These are phyloP conservation scores for Hylodesmum podocarpum DNA, from an alignment of 306 rosid genomes.

Conservation along the genomic window DNA sequence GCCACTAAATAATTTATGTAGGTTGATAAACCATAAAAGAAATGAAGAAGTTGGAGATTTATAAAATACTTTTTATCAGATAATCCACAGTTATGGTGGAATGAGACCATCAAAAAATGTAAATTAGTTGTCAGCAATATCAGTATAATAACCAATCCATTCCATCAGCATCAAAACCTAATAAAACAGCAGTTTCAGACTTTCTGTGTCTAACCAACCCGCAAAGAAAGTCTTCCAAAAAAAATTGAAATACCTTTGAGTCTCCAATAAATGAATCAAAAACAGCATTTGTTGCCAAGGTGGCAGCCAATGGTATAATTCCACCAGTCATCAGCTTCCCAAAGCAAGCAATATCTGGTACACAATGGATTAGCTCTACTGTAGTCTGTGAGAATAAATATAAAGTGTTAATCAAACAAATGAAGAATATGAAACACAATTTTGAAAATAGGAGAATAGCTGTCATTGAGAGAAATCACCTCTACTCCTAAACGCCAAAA, in stretches of 20 bases:
- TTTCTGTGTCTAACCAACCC: slow-evolving; percentile 6
- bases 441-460: slow-evolving; percentile 20
- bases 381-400: slow-evolving; percentile 65
- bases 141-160: slow-evolving; percentile 11
- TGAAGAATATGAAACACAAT: not conserved
- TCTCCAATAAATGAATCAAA: slow-evolving; percentile 90
- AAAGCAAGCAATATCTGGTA: slow-evolving; percentile 92
- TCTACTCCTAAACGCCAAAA: slow-evolving; percentile 97
- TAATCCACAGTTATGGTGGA: slow-evolving; percentile 9
- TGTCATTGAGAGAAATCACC: slow-evolving; percentile 46
- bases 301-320: slow-evolving; percentile 74
- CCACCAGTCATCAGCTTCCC: slow-evolving; percentile 97
- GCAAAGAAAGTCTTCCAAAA: slow-evolving; percentile 11
- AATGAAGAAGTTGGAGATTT: slow-evolving; percentile 6
- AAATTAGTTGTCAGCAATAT: not conserved
- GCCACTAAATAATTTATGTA: slow-evolving; percentile 9
- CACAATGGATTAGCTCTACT: slow-evolving; percentile 71
- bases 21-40: not conserved
- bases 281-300: slow-evolving; percentile 75
- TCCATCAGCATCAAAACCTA: not conserved
- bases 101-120: slow-evolving; percentile 19
- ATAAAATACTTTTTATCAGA: not conserved
- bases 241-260: slow-evolving; percentile 67
- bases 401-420: slow-evolving; percentile 28
- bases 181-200: not conserved